Conservation (phyloP, 2,329 filamentous ascomycete genomes). For the Aspergillus chevalieri region DNA sequence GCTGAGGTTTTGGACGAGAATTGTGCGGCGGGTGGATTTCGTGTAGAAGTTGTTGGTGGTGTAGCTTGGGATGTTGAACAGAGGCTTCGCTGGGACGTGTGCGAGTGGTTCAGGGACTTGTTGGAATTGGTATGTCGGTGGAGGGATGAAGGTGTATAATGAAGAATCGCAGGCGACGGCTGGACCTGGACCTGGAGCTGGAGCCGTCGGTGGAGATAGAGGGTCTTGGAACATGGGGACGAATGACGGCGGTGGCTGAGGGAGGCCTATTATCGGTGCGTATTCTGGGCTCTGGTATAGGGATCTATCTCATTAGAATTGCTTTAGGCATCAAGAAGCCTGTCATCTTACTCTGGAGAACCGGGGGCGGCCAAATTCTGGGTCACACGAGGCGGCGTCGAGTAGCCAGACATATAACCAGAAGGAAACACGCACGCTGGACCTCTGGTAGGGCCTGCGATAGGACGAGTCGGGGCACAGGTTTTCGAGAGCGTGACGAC, state of each 20-base stretch:
- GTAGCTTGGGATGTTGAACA: constrained; percentile 2
- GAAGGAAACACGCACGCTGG: constrained; percentile 23
- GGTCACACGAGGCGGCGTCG: constrained; percentile 25
- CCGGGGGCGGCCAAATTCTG: constrained; percentile 26
- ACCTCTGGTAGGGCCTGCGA: constrained; percentile 39
- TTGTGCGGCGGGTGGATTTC: constrained; percentile 10
- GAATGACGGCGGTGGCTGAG: constrained; percentile 18
- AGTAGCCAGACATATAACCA: constrained; percentile 25
- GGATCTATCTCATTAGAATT: constrained; percentile 2
- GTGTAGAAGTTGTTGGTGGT: constrained; percentile 1
- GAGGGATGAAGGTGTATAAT: constrained; percentile 19
- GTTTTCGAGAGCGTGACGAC: constrained; percentile 38
- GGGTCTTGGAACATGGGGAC: constrained; percentile 24
- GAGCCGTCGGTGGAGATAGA: constrained; percentile 15
- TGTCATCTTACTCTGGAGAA: constrained; percentile 30
- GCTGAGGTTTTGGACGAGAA: constrained; percentile 26
- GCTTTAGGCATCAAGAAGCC: background rate
- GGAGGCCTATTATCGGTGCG: constrained; percentile 16
- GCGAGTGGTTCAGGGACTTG: constrained; percentile 1
- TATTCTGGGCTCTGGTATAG: constrained; percentile 24
- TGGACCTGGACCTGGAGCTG: constrained; percentile 15
- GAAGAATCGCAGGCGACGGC: constrained; percentile 22
- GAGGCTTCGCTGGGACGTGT: constrained; percentile 5
- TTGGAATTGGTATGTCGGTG: constrained; percentile 19
- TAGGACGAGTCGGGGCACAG: constrained; percentile 34